Base-by-base conservation (phyloP, 352 stramenopile species). In the Phytopythium cucurbitacearum region DNA sequence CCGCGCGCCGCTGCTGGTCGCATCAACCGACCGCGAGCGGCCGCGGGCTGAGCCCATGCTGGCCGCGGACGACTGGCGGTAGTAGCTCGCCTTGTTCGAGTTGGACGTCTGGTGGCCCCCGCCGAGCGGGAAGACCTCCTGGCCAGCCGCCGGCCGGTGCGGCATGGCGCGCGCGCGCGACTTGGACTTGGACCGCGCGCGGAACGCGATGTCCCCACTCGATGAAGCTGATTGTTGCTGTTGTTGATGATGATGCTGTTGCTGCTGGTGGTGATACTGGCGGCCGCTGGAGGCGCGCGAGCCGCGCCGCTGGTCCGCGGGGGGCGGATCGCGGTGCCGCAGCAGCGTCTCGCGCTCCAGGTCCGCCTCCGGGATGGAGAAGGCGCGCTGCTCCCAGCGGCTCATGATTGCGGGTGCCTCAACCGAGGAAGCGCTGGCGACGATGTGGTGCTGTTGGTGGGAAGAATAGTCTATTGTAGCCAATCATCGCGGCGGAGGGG, bases 121-220 rank as follows among this genome's bases (percentile, higher is more conserved):
- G 8, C 80, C 80, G 2, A 91, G 55, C 10, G 72, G 48, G 38
- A 86, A 69, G 36, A 89, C 76, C 41, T 85, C 53, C 42, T 84
- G 69, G 8, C 61, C 56, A 28, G 60, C 53, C 5, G 40, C 40
- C 28, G 66, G 72, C 41, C 44, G 63, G 7, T 47, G 42, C 28
- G 66, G 48, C 41, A 62, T 41, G 28, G 56, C 57, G 9, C 61
- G 65, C 4, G 62, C 63, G 34, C 65, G 71, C 0, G 76, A 83
- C 62, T 87, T 87, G 62, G 78, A 87, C 48, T 87, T 87, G 56
- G 76, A 86, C 10, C 74, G 73, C 40, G 62, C 62, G 46, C 76
- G 74, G 41, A 77, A 69, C 35, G 53, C 48, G 34, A 75, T 69
- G 21, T 28, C 21, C 21, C 21, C 21, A 2, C 21, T 28, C 21